Base-by-base conservation (phyloP, 495 filamentous ascomycete species). In the Pseudomonodictys pantanalensis region DNA sequence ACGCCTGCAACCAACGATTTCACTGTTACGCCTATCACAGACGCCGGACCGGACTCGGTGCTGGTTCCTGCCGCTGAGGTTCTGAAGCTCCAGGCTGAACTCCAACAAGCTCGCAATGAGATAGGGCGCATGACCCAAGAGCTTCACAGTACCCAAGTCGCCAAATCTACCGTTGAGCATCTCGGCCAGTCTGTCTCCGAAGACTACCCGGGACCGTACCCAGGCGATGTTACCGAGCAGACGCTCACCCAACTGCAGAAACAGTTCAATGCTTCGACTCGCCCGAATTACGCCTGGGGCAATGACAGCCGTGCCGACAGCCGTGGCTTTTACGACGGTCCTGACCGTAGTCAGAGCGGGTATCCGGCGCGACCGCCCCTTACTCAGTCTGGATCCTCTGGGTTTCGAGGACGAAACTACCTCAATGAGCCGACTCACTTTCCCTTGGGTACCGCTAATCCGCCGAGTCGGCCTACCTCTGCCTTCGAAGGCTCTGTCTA, bases 41-140 rank as follows among this genome's bases (percentile, higher is more conserved):
- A 84, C n/a, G n/a, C n/a, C n/a, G n/a, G n/a, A 74, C 63, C 72
- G 69, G 50, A 68, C 66, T 3, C 64, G 3, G 55, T 71, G 29
- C 65, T 72, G 18, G 64, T 71, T 18, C 77, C 77, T 25, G 68
- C 71, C 10, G 66, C 69, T 7, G 83, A 86, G 56, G 66, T 86
- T 44, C 64, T 75, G 58, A 81, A 81, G 38, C 78, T 95, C 44
- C 82, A 83, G 59, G 76, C 81, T 52, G 87, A 97, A 72, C 80
- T 98, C 12, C 83, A 87, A 53, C 83, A 81, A 60, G 90, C 91
- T 22, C 87, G 89, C 62, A 83, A 81, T 65, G 87, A 85, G 60
- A 91, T 98, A 70, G 86, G 84, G 53, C 79, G 84, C 17, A 87
- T 96, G 72, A 89, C 90, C 59, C 83, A 91, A 56, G 90, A 97